phyloP scores from a whole-genome alignment of 1,139 yeast species.

The Sugiyamaella pinicola region DNA sequence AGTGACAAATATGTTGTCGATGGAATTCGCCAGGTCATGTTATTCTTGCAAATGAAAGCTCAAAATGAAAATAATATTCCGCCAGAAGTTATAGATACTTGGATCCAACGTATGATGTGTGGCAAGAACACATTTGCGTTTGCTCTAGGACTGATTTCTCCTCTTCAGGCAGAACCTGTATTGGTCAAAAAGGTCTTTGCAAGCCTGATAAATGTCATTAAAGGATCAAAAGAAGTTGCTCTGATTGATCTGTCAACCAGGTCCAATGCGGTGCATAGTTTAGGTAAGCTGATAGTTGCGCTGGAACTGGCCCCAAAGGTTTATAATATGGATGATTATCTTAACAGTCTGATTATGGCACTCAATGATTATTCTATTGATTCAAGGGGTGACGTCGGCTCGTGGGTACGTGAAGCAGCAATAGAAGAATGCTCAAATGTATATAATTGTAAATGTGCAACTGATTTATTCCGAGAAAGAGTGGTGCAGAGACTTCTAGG shows the following conservation, averaged over 20 bases:
- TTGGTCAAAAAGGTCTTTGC: background rate
- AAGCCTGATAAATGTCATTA: constrained; percentile 1
- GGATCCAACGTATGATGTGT: constrained; percentile 25
- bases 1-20: constrained; percentile 6
- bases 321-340: background rate
- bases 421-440: constrained; percentile 36
- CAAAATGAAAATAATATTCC: background rate
- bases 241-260: constrained; percentile 20
- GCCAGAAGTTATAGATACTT: constrained; percentile 5
- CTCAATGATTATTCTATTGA: constrained; percentile 43
- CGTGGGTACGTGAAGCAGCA: constrained; percentile 61
- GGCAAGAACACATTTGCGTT: constrained; percentile 24
- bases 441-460: constrained; percentile 5
- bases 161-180: background rate
- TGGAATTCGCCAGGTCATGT: constrained; percentile 3
- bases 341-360: constrained; percentile 28
- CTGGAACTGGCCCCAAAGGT: background rate
- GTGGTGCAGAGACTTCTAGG: constrained; percentile 50
- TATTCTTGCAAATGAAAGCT: background rate
- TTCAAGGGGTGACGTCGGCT: constrained; percentile 56
- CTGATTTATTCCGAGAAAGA: constrained; percentile 21
- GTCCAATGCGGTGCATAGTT: constrained; percentile 23
- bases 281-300: constrained; percentile 11
- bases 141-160: constrained; percentile 21
- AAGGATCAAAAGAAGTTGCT: constrained; percentile 4